Evolutionary conservation across 495 filamentous ascomycete genomes (phyloP).

Genomic region (Penicillium lividum): DNA sequence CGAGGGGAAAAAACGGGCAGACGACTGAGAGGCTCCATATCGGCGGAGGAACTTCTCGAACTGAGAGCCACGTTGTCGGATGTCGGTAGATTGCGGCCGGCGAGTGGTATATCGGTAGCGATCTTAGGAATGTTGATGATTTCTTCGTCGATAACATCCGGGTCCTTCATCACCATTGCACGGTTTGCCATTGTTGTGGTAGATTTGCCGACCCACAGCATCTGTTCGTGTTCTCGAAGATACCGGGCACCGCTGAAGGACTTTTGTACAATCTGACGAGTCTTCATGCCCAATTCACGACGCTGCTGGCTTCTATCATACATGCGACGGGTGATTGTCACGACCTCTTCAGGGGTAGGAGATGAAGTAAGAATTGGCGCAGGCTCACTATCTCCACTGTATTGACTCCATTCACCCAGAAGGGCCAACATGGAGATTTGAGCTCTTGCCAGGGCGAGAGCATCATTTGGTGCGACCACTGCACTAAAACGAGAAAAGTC

Average conservation of each 20-base stretch:
- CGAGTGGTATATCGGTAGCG: background rate
- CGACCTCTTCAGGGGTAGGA: slow-evolving; percentile 54
- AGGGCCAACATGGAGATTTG: slow-evolving; percentile 63
- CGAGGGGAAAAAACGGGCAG: slow-evolving; percentile 44
- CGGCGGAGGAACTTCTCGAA: slow-evolving; percentile 35
- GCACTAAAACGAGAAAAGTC: slow-evolving; percentile 60
- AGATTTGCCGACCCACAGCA: slow-evolving; percentile 64
- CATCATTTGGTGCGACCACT: slow-evolving; percentile 65
- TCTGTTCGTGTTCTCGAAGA: slow-evolving; percentile 68
- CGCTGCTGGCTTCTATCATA: slow-evolving; percentile 61
- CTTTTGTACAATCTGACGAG: slow-evolving; percentile 59
- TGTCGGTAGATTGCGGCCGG: slow-evolving; percentile 18
- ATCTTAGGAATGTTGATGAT: slow-evolving; percentile 35
- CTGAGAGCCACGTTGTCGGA: slow-evolving; percentile 35
- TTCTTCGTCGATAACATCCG: slow-evolving; percentile 34
- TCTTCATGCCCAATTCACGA: slow-evolving; percentile 61
- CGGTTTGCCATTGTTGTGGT: slow-evolving; percentile 40
- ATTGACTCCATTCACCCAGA: slow-evolving; percentile 59
- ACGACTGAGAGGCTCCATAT: slow-evolving; percentile 34
- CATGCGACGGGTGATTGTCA: slow-evolving; percentile 58
- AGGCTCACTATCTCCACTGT: slow-evolving; percentile 47
- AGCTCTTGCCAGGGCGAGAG: slow-evolving; percentile 57
- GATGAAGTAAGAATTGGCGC: slow-evolving; percentile 50
- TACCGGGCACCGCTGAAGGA: slow-evolving; percentile 64
- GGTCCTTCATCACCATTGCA: slow-evolving; percentile 29